Base-by-base conservation (phyloP, 1,139 yeast species). In the Hanseniaspora uvarum region DNA sequence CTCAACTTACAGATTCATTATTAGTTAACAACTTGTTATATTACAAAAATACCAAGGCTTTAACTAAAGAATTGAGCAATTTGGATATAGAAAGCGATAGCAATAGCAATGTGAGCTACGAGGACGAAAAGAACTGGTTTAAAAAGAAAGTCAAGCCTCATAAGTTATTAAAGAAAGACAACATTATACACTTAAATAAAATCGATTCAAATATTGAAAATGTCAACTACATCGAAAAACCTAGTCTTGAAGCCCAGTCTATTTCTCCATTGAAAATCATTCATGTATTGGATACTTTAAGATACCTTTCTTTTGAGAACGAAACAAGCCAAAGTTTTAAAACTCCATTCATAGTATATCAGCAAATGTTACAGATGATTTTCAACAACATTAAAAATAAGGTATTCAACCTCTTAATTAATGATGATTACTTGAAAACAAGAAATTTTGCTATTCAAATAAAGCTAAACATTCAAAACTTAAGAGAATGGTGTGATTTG, bases 381-480 rank as follows among this genome's bases (percentile, higher is more conserved):
- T 44, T 44, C 7, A 44, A 44, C 14, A 44, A 44, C 7, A 10
- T 44, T 1, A 44, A 44, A 21, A 43, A 38, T 89, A 23, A 72
- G 82, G 18, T 76, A 78, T 1, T 63, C 89, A 31, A 89, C 89
- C 70, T 89, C 92, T 65, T 74, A 81, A 55, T 74, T 89, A 37
- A 69, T 88, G 53, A 73, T 80, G 34, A 81, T 77, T 61, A 77
- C 83, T 23, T 79, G 75, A 58, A 70, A 66, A 59, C 95, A 0
- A 75, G 99, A 56, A 75, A 87, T 2, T 80, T 84, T 59, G 97
- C 97, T 0, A 79, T 92, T 67, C 97, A 92, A 65, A 82, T 92
- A 48, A 74, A 97, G 54, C 75, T 92, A 57, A 92, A 92, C 62
- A 66, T 92, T 10, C 87, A 96, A 0, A 78, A 86, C 2, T 70